These are phyloP conservation scores for Torulaspora indica DNA, from an alignment of 805 yeast species.

Conservation along the genomic window DNA sequence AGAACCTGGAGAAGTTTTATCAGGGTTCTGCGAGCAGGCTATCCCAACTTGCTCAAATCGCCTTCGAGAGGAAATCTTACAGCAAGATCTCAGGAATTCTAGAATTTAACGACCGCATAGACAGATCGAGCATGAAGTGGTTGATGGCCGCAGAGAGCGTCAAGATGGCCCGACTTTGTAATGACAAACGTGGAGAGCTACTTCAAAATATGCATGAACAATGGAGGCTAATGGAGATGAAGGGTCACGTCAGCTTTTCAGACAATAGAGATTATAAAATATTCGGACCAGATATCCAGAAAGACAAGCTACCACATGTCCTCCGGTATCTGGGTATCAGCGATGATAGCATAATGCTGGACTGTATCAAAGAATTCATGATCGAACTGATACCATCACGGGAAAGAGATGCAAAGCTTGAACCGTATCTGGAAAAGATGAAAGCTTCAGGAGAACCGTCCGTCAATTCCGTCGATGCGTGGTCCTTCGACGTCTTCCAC, in stretches of 20 bases:
- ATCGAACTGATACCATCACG: conserved; percentile 19
- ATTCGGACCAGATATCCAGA: conserved; percentile 15
- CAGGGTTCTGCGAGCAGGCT: conserved; percentile 47
- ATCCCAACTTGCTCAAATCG: conserved; percentile 45
- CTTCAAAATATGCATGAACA: conserved; percentile 21
- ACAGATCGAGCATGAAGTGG: conserved; percentile 46
- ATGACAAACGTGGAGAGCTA: conserved; percentile 26
- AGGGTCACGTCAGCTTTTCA: conserved; percentile 10
- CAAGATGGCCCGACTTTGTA: conserved; percentile 30
- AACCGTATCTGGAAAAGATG: conserved; percentile 4
- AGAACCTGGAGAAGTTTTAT: conserved; percentile 43
- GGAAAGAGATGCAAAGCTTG: conserved; percentile 13
- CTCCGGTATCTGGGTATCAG: conserved; percentile 16
- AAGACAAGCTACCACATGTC: conserved; percentile 13
- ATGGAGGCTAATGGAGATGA: conserved; percentile 35
- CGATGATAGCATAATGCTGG: conserved; percentile 16
- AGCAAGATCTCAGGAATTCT: conserved; percentile 65
- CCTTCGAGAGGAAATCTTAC: conserved; percentile 56
- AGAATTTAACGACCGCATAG: conserved; percentile 51
- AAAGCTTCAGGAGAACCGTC: conserved; percentile 1
- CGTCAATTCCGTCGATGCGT: conserved; percentile 13
- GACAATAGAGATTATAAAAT: conserved; percentile 31
- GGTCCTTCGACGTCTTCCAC: conserved; percentile 23
- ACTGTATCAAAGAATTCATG: conserved; percentile 22
- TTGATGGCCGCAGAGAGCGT: conserved; percentile 24